A percentile compares a stretch with the other conserved stretches of the same genome.
phyloP scores from a whole-genome alignment of 2,329 filamentous ascomycete species.

The Reticulascus tulasneorum region DNA sequence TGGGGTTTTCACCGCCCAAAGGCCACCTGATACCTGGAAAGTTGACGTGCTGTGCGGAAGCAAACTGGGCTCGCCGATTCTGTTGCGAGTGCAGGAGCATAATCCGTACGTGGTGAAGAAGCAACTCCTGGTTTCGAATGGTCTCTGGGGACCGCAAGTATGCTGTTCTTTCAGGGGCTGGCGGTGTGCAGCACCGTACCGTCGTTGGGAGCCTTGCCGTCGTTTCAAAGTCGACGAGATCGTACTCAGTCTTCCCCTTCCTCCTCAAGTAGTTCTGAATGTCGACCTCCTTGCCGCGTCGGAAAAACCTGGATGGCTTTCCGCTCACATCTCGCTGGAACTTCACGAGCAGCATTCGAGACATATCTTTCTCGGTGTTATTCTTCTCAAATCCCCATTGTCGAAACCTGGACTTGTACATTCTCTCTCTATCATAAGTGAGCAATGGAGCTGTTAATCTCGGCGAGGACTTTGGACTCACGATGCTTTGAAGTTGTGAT shows the following conservation, averaged over 20 bases:
- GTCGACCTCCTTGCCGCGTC: slow-evolving; percentile 48
- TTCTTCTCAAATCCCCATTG: slow-evolving; percentile 54
- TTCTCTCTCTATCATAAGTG: slow-evolving; percentile 39
- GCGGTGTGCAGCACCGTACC: slow-evolving; percentile 40
- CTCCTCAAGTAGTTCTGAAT: slow-evolving; percentile 48
- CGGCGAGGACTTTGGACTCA: slow-evolving; percentile 24
- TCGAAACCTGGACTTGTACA: slow-evolving; percentile 52
- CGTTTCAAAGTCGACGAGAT: slow-evolving; percentile 42
- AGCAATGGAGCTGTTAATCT: not conserved
- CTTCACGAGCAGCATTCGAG: slow-evolving; percentile 46
- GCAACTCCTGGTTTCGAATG: slow-evolving; percentile 38
- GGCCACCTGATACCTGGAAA: too few relatives aligned
- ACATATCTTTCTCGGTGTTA: slow-evolving; percentile 50
- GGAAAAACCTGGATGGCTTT: slow-evolving; percentile 49
- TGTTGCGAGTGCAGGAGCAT: slow-evolving; percentile 41
- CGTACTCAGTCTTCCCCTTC: slow-evolving; percentile 50
- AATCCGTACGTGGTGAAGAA: slow-evolving; percentile 39
- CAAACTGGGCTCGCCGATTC: too few relatives aligned
- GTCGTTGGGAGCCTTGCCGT: slow-evolving; percentile 38
- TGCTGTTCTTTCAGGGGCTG: slow-evolving; percentile 37
- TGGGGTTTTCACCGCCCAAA: too few relatives aligned
- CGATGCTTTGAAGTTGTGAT: slow-evolving; percentile 46
- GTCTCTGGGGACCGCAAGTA: slow-evolving; percentile 39
- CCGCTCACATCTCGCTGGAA: slow-evolving; percentile 49
- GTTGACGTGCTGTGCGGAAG: too few relatives aligned